Evolutionary conservation across 2,329 filamentous ascomycete genomes (phyloP).

Genomic region (Pseudogymnoascus sp.): DNA sequence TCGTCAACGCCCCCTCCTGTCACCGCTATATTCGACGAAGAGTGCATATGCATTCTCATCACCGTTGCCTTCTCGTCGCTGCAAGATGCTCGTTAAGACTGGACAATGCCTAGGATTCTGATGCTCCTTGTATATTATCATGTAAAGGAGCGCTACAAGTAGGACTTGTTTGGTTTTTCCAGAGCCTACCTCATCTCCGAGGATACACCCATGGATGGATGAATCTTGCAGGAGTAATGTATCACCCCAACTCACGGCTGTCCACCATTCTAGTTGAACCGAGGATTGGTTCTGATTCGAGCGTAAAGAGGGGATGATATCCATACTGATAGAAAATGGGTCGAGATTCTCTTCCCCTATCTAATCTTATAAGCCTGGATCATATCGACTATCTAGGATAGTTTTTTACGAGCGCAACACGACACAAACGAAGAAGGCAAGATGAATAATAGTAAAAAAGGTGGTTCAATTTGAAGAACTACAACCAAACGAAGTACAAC

Average conservation of each 20-base stretch:
- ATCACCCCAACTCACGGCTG: not conserved
- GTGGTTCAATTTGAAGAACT: constrained; percentile 4
- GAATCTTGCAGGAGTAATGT: not conserved
- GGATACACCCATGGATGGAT: not conserved
- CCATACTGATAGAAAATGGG: not conserved
- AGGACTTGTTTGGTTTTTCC: not conserved
- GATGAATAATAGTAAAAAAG: not conserved
- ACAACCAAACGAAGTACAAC: not conserved
- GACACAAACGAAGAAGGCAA: not conserved
- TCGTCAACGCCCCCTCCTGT: not conserved
- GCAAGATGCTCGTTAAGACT: not conserved
- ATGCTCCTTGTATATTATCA: not conserved
- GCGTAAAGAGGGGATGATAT: not conserved
- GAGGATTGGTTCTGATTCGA: not conserved
- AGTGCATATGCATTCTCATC: too few relatives aligned
- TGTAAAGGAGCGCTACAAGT: not conserved
- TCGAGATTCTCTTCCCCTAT: not conserved
- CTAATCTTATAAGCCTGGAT: not conserved
- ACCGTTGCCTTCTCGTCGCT: too few relatives aligned
- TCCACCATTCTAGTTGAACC: not conserved
- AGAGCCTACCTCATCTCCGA: not conserved
- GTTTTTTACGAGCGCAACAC: not conserved
- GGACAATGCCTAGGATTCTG: not conserved
- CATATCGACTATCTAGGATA: not conserved
- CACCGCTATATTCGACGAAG: not conserved